Percentiles rank a stretch among this genome's conserved stretches.
Conservation (phyloP, 495 filamentous ascomycete genomes). For the Physcia stellaris region DNA sequence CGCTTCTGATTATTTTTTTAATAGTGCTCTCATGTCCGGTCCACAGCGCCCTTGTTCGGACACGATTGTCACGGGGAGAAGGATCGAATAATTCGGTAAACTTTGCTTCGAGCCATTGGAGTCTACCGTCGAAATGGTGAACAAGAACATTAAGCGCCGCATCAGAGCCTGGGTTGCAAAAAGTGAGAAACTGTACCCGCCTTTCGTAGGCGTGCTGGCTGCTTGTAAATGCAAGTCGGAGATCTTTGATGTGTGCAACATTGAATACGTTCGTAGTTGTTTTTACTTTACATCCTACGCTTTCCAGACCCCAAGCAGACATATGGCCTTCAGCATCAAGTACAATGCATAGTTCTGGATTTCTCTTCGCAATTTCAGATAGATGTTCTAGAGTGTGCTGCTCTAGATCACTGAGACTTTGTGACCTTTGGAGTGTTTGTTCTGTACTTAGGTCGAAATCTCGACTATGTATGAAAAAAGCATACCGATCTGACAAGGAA, state of each 20-base stretch:
- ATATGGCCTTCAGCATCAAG: constrained; percentile 75
- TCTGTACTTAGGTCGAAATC: constrained; percentile 68
- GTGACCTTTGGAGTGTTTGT: constrained; percentile 50
- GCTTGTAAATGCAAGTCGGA: constrained; percentile 52
- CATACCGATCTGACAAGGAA: constrained; percentile 42
- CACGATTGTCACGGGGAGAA: constrained; percentile 46
- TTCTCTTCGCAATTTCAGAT: constrained; percentile 71
- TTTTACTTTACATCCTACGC: constrained; percentile 61
- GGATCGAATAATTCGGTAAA: constrained; percentile 76
- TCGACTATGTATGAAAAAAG: constrained; percentile 72
- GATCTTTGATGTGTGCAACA: constrained; percentile 64
- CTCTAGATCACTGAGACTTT: constrained; percentile 42
- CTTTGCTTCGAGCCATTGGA: constrained; percentile 68
- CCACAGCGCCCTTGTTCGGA: constrained; percentile 50
- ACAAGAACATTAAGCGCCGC: constrained; percentile 62
- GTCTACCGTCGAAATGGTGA: constrained; percentile 75
- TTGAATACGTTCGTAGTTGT: constrained; percentile 69
- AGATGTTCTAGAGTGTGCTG: constrained; percentile 68
- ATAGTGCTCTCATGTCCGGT: constrained; percentile 73
- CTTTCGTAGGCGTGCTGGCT: constrained; percentile 28
- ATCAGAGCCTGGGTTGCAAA: constrained; percentile 44
- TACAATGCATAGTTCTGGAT: constrained; percentile 77
- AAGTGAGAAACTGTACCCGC: constrained; percentile 61
- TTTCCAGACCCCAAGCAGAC: constrained; percentile 91
- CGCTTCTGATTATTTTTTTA: constrained; percentile 74